phyloP scores from a whole-genome alignment of 768 basidiomycete genomes.

The Suillus alpinus region DNA sequence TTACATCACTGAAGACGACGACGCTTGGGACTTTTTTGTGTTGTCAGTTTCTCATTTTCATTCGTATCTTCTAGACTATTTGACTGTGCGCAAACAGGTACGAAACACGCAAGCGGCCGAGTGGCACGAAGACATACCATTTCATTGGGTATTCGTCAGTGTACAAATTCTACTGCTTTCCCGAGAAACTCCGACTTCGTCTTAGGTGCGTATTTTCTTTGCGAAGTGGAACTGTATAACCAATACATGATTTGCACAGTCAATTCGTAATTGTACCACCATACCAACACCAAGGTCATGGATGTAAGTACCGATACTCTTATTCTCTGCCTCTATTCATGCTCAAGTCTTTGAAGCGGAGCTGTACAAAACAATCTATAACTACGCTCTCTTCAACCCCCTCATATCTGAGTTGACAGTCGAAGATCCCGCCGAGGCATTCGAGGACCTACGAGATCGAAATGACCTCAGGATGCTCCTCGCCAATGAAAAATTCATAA shows the following conservation, averaged over 20 bases:
- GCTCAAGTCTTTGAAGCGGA: conserved; percentile 50
- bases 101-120: conserved; percentile 73
- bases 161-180: conserved; percentile 95
- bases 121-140: conserved; percentile 69
- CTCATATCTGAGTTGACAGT: conserved; percentile 90
- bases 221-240: background rate
- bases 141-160: conserved; percentile 93
- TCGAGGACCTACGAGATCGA: conserved; percentile 93
- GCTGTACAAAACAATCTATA: conserved; percentile 84
- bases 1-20: conserved; percentile 92
- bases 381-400: conserved; percentile 62
- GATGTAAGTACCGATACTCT: conserved; percentile 54
- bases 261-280: conserved; percentile 94
- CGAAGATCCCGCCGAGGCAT: conserved; percentile 97
- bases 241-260: conserved; percentile 36
- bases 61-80: background rate
- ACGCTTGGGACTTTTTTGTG: conserved; percentile 89
- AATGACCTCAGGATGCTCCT: conserved; percentile 84
- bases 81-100: conserved; percentile 47
- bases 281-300: conserved; percentile 87
- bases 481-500: conserved; percentile 58
- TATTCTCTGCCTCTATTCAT: background rate
- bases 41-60: conserved; percentile 50
- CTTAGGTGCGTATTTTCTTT: conserved; percentile 57
- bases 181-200: conserved; percentile 83